A percentile compares a stretch with the other conserved stretches of the same genome.
These are phyloP conservation scores for Hypoxylon sp. DNA, from an alignment of 2,329 filamentous ascomycete species.

Conservation along the genomic window DNA sequence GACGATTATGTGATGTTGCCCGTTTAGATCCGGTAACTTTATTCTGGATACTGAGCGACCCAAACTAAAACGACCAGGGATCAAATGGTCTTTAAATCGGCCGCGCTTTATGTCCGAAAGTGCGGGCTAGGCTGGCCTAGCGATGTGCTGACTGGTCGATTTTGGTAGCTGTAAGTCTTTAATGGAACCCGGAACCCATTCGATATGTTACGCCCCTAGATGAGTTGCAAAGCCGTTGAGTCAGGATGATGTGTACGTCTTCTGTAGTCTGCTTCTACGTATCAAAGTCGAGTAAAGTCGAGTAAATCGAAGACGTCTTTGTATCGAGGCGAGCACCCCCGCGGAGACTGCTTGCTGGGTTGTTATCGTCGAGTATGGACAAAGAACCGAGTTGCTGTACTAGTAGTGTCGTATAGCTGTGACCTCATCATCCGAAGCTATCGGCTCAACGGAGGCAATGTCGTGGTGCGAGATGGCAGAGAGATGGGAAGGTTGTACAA, in stretches of 20 bases:
- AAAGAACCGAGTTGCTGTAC: constrained; percentile 17
- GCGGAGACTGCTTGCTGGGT: constrained; percentile 15
- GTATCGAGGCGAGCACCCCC: not conserved
- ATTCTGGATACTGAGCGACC: constrained; percentile 40
- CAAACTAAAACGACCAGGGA: constrained; percentile 45
- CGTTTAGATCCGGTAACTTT: constrained; percentile 50
- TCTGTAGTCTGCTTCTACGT: not conserved
- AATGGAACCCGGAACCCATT: constrained; percentile 41
- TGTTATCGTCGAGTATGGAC: constrained; percentile 10
- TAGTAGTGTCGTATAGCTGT: constrained; percentile 15
- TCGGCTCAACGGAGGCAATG: constrained; percentile 18
- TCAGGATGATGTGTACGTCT: constrained; percentile 39
- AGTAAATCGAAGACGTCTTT: constrained; percentile 20
- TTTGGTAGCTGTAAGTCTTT: constrained; percentile 47
- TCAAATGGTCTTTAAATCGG: constrained; percentile 49
- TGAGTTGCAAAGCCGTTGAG: constrained; percentile 38
- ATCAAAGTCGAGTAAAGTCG: not conserved
- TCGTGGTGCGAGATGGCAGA: constrained; percentile 6
- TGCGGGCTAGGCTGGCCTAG: constrained; percentile 36
- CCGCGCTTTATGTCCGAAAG: constrained; percentile 52
- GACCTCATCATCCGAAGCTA: constrained; percentile 28
- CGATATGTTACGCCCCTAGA: constrained; percentile 36
- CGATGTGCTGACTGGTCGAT: constrained; percentile 49
- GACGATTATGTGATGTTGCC: constrained; percentile 53
- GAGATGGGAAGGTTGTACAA: constrained; percentile 26